Evolutionary conservation across 1,284 basidiomycete genomes (phyloP).

Genomic region (Malassezia cuniculi): DNA sequence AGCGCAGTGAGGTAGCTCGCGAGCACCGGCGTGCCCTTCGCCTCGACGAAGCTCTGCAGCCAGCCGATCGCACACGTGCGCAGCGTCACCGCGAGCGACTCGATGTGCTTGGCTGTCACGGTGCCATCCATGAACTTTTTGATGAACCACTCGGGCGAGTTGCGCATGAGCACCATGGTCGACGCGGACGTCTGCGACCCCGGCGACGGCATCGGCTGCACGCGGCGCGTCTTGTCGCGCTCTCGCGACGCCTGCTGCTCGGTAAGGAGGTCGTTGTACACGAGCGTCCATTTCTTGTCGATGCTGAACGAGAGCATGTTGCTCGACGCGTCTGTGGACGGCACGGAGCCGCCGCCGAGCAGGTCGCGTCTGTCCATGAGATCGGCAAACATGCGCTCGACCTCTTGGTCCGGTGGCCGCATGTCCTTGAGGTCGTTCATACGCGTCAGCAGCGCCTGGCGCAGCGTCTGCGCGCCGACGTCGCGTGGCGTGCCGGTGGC

Average conservation of each 20-base stretch:
- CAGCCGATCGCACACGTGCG: constrained; percentile 48
- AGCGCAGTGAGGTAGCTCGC: constrained; percentile 54
- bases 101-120: constrained; percentile 67
- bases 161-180: constrained; percentile 35
- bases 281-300: constrained; percentile 85
- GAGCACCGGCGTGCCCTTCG: constrained; percentile 62
- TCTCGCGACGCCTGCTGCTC: constrained; percentile 55
- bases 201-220: constrained; percentile 50
- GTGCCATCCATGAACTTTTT: constrained; percentile 75
- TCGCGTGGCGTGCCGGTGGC: constrained; percentile 1
- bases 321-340: constrained; percentile 25
- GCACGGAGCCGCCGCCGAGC: constrained; percentile 31
- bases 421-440: constrained; percentile 24
- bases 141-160: constrained; percentile 56
- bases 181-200: constrained; percentile 45
- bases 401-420: constrained; percentile 30
- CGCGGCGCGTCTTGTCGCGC: constrained; percentile 23
- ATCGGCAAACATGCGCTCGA: constrained; percentile 42
- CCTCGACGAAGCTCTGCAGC: constrained; percentile 49
- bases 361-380: constrained; percentile 43
- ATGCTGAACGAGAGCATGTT: constrained; percentile 40
- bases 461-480: constrained; percentile 1
- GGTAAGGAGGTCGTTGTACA: constrained; percentile 68
- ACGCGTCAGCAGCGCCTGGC: constrained; percentile 6
- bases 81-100: constrained; percentile 64